Evolutionary conservation across 805 yeast species (phyloP).

Genomic region (Ogataea methylovora): DNA sequence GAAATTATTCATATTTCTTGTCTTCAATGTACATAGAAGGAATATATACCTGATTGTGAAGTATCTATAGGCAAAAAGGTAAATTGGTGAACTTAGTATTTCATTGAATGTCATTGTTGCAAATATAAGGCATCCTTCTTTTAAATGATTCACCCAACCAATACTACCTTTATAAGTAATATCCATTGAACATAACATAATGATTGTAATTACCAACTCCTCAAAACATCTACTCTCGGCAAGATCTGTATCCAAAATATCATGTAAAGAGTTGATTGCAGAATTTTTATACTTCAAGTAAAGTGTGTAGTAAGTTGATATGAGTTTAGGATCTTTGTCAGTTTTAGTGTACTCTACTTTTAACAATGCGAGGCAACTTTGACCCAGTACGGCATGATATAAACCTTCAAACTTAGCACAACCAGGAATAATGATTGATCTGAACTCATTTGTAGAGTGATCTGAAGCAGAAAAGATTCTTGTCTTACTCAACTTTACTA

Average conservation of each 20-base stretch:
- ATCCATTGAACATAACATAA: conserved; percentile 24
- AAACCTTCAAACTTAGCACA: conserved; percentile 18
- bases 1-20: conserved; percentile 9
- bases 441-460: conserved; percentile 18
- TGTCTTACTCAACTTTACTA: conserved; percentile 14
- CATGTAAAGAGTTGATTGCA: conserved; percentile 21
- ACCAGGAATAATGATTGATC: conserved; percentile 18
- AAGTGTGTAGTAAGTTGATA: conserved; percentile 2
- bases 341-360: conserved; percentile 8
- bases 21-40: conserved; percentile 17
- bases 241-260: conserved; percentile 17
- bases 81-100: too few relatives aligned
- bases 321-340: not conserved
- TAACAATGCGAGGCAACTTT: conserved; percentile 18
- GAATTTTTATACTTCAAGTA: conserved; percentile 19
- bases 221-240: conserved; percentile 11
- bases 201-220: conserved; percentile 20
- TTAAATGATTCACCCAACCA: conserved; percentile 23
- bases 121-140: conserved; percentile 23
- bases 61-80: conserved; percentile 24
- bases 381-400: conserved; percentile 18
- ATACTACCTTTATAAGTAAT: conserved; percentile 21
- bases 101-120: conserved; percentile 12
- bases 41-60: conserved; percentile 24
- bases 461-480: conserved; percentile 15